Evolutionary conservation across 257 asterid genomes (phyloP).

Genomic region (Striga asiatica): DNA sequence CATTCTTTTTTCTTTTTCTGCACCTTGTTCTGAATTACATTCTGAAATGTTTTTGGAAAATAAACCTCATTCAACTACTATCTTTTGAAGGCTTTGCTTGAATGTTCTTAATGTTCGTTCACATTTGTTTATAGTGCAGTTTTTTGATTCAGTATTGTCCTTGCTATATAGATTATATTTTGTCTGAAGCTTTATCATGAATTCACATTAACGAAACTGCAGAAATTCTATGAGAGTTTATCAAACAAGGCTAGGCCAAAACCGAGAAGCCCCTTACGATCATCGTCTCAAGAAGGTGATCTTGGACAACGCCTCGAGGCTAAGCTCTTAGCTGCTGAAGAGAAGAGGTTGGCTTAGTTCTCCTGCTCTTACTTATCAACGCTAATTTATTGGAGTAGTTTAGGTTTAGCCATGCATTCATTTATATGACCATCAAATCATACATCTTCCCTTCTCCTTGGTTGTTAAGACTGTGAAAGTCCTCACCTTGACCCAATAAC

Average conservation of each 20-base stretch:
- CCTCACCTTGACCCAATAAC: neutral
- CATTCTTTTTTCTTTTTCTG: too few relatives aligned
- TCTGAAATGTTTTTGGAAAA: too few relatives aligned
- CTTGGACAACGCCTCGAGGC: slow-evolving; percentile 95
- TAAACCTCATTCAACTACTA: neutral
- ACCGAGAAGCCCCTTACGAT: slow-evolving; percentile 71
- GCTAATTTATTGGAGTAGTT: neutral
- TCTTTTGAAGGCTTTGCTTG: neutral
- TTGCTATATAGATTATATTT: neutral
- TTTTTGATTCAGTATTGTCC: neutral
- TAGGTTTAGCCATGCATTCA: neutral
- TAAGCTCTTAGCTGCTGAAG: slow-evolving; percentile 93
- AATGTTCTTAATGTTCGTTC: neutral
- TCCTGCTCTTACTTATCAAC: neutral
- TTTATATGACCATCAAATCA: neutral
- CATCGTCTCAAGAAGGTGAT: slow-evolving; percentile 61
- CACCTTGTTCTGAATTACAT: too few relatives aligned
- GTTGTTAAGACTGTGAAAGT: neutral
- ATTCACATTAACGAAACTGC: slow-evolving; percentile 17
- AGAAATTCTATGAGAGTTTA: slow-evolving; percentile 78
- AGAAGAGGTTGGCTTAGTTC: slow-evolving; percentile 45
- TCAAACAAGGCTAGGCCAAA: slow-evolving; percentile 89
- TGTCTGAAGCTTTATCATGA: neutral
- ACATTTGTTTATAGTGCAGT: neutral
- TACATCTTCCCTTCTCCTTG: neutral